Evolutionary conservation across 306 rosid genomes (phyloP), one percentile per base, ranked within the genome.

Genomic region (Quercus variabilis): DNA sequence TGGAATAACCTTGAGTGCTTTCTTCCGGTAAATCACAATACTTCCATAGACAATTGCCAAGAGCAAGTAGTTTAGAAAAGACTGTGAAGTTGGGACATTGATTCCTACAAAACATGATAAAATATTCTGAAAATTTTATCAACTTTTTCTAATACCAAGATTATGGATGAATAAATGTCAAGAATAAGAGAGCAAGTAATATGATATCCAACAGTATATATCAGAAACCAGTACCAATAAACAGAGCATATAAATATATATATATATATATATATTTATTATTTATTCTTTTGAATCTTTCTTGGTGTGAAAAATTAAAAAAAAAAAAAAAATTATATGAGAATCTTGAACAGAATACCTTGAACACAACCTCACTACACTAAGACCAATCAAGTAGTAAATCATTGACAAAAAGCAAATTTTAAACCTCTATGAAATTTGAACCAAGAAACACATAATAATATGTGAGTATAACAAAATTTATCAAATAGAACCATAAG

Each of bases 11-110:
- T 92, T 89, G 77, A 95, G 88, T 31, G 97, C 74, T 83, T 95
- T 78, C 86, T 84, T 81, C 68, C 91, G 80, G 83, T 93, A 77
- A 64, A 91, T 72, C 74, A 90, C 4, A 70, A 85, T 74, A 69
- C 81, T 75, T 79, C 96, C 99, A 59, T 92, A 95, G 68, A 91
- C 79, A 85, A 93, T 64, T 30, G 88, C 91, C 91, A 95, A 78
- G 52, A 95, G 82, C 33, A 91, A 91, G 76, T 95, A 95, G 87
- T 95, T 95, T 26, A 91, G 85, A 74, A 95, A 91, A 0, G 99
- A 93, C 83, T 93, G 95, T 14, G 98, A 93, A 71, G 98, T 91
- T 78, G 98, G 96, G 55, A 89, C 97, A 81, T 93, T 86, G 43
- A 91, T 90, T 86, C 98, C 98, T 93, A 73, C 20, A 81, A 76